Evolutionary conservation across 148 eudicot genomes (phyloP).

Genomic region (Rhododendron henanense): DNA sequence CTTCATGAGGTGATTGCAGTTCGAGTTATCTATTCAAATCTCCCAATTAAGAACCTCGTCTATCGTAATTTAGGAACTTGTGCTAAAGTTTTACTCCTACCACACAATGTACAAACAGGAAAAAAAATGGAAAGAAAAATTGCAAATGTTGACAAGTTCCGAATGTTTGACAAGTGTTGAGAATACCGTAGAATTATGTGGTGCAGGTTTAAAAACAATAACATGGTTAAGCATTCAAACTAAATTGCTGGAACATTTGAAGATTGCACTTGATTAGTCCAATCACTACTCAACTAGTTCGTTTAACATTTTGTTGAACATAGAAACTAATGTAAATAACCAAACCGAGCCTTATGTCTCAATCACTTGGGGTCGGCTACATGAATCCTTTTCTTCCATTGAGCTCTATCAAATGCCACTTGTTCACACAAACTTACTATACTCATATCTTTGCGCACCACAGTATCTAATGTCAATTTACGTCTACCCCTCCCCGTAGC

Average conservation of each 20-base stretch:
- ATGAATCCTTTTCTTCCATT: too few species aligned
- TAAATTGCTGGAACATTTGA: neutral
- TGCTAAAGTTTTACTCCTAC: neutral
- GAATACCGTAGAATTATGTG: neutral
- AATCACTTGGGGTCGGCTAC: too few species aligned
- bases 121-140: neutral
- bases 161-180: neutral
- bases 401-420: too few species aligned
- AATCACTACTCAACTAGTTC: neutral
- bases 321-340: too few species aligned
- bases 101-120: neutral
- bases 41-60: neutral
- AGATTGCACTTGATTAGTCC: neutral
- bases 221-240: neutral
- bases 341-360: too few species aligned
- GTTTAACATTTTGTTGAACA: neutral
- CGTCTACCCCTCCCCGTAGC: too few species aligned
- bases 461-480: too few species aligned
- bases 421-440: too few species aligned
- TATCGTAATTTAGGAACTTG: neutral
- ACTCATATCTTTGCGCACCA: too few species aligned
- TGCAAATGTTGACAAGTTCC: neutral
- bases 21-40: neutral
- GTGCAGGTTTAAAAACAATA: neutral
- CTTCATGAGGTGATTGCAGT: neutral